A percentile compares a stretch with the other conserved stretches of the same genome.
phyloP scores from a whole-genome alignment of 495 filamentous ascomycete species.

The Trichoderma asperelloides region DNA sequence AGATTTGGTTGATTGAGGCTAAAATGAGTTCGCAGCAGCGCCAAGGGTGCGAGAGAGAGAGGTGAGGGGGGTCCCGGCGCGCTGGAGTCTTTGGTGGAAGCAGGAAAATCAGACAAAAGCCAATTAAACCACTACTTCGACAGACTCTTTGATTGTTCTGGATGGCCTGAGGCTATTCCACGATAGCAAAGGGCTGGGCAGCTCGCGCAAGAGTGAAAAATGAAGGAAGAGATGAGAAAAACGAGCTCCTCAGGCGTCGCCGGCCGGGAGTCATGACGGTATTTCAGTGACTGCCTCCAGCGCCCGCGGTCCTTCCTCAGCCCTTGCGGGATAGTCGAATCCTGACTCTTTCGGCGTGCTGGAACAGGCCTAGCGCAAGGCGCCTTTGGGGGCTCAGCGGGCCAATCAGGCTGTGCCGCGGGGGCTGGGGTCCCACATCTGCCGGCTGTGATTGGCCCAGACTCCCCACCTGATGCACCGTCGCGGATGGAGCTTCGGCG shows the following conservation, averaged over 20 bases:
- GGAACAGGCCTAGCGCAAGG: slow-evolving; percentile 7
- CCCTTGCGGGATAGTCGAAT: background rate
- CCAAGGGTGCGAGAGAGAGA: background rate
- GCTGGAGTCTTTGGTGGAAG: background rate
- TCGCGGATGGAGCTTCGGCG: background rate
- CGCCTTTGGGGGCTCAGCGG: background rate
- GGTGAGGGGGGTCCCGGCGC: background rate
- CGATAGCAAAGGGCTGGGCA: background rate
- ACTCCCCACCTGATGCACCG: slow-evolving; percentile 1
- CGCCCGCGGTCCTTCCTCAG: background rate
- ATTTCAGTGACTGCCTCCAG: slow-evolving; percentile 31
- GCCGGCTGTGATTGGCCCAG: background rate
- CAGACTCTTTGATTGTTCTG: background rate
- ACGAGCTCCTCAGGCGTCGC: slow-evolving; percentile 14
- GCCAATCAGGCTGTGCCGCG: background rate
- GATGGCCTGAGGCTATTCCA: background rate
- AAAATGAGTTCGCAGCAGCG: background rate
- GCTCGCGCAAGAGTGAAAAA: slow-evolving; percentile 8
- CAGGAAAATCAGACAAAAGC: slow-evolving; percentile 1
- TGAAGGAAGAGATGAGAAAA: slow-evolving; percentile 22
- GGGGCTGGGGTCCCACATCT: background rate
- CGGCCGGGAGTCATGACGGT: slow-evolving; percentile 42
- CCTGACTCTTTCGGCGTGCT: slow-evolving; percentile 12
- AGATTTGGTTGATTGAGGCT: background rate
- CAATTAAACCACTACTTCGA: background rate